A percentile compares a stretch with the other conserved stretches of the same genome.
phyloP scores from a whole-genome alignment of 306 rosid species.

The Trichosanthes truncata region DNA sequence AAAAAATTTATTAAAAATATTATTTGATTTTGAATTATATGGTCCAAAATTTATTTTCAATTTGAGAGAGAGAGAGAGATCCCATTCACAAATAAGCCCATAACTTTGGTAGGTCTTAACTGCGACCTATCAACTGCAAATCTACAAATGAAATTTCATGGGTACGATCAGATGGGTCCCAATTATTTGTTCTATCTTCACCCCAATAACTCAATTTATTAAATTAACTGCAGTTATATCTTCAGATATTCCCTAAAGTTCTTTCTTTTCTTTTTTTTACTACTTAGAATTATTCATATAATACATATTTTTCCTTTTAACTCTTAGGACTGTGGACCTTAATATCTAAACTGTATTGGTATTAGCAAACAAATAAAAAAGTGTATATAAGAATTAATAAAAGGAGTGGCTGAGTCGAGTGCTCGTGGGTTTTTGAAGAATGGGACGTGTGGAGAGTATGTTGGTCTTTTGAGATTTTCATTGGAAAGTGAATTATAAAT shows the following conservation, averaged over 20 bases:
- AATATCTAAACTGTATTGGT: conserved; percentile 48
- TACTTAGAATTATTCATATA: background rate
- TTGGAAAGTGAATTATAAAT: conserved; percentile 45
- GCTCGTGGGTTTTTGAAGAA: conserved; percentile 99
- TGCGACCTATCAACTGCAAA: conserved; percentile 10
- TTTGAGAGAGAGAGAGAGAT: background rate
- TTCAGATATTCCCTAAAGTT: background rate
- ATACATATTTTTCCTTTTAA: background rate
- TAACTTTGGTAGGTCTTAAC: conserved; percentile 15
- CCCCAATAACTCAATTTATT: background rate
- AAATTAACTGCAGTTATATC: background rate
- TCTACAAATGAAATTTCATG: conserved; percentile 14
- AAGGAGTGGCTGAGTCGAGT: conserved; percentile 34
- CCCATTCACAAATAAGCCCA: background rate
- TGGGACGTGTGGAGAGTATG: conserved; percentile 83
- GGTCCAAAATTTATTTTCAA: background rate
- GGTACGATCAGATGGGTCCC: conserved; percentile 50
- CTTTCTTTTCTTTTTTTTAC: conserved; percentile 9
- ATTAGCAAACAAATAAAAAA: conserved; percentile 26
- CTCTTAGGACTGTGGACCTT: conserved; percentile 48
- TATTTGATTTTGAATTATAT: background rate
- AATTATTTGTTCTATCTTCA: conserved; percentile 18
- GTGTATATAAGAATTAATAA: background rate
- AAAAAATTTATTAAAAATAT: background rate
- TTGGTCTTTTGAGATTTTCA: conserved; percentile 89